phyloP scores from a whole-genome alignment of 2,329 filamentous ascomycete species.

The Zymoseptoria pseudotritici region DNA sequence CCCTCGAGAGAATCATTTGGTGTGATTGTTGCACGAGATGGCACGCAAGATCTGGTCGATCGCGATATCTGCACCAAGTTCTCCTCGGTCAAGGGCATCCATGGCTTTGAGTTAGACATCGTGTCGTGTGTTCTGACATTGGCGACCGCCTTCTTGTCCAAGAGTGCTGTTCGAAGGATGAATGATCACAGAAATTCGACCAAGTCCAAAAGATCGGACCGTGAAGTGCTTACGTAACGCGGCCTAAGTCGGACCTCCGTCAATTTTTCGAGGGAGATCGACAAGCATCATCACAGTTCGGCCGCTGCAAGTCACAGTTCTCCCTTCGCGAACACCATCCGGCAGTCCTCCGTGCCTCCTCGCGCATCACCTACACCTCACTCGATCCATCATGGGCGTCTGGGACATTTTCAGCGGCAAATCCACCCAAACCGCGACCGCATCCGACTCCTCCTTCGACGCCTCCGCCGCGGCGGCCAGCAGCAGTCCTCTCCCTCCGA shows the following conservation, averaged over 20 bases:
- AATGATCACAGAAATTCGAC: background rate
- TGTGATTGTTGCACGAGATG: background rate
- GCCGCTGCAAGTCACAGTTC: background rate
- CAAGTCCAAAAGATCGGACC: no score
- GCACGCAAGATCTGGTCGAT: conserved; percentile 13
- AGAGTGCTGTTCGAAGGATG: no score
- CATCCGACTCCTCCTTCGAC: conserved; percentile 36
- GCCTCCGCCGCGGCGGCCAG: conserved; percentile 33
- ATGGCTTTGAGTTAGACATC: background rate
- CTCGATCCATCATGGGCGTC: conserved; percentile 41
- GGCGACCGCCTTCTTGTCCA: no score
- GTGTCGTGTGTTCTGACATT: background rate
- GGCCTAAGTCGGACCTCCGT: background rate
- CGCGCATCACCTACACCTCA: conserved; percentile 1
- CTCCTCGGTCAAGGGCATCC: conserved; percentile 1
- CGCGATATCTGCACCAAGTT: conserved; percentile 12
- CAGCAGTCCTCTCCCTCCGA: conserved; percentile 27
- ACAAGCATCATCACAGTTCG: background rate
- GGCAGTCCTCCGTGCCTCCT: background rate
- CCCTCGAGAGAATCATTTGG: conserved; percentile 3
- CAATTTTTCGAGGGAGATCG: background rate
- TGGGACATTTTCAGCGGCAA: conserved; percentile 57
- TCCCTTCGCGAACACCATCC: conserved; percentile 1
- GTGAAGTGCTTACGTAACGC: background rate
- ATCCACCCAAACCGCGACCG: conserved; percentile 34